These are phyloP conservation scores for Rhizopogon vesiculosus DNA, from an alignment of 768 basidiomycete genomes.

Conservation along the genomic window DNA sequence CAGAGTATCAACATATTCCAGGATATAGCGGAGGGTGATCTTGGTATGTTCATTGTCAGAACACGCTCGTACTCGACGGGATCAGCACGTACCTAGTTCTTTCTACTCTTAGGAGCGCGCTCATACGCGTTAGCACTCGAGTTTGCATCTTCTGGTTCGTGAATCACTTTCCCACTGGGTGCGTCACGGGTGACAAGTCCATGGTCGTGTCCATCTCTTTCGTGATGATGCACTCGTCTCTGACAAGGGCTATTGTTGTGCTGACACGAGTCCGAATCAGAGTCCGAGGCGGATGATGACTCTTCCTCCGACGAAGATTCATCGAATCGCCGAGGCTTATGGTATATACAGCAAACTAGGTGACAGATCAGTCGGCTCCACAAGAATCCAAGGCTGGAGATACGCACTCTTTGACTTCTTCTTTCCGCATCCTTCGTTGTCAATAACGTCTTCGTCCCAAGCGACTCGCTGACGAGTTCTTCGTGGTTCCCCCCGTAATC, in stretches of 20 bases:
- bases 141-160: constrained; percentile 12
- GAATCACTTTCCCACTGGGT: constrained; percentile 7
- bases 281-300: constrained; percentile 51
- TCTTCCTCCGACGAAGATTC: constrained; percentile 67
- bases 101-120: constrained; percentile 24
- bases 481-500: constrained; percentile 50
- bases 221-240: constrained; percentile 3
- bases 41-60: not conserved
- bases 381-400: not conserved
- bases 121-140: constrained; percentile 50
- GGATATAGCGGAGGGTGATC: not conserved
- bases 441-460: constrained; percentile 83
- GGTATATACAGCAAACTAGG: constrained; percentile 95
- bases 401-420: constrained; percentile 91
- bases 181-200: constrained; percentile 5
- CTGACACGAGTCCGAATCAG: constrained; percentile 25
- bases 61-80: not conserved
- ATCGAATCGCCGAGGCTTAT: constrained; percentile 74
- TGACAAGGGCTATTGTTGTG: not conserved
- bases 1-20: not conserved
- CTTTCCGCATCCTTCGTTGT: constrained; percentile 86
- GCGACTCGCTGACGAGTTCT: constrained; percentile 55
- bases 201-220: constrained; percentile 2
- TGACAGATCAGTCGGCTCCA: not conserved
- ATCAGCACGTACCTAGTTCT: not conserved